Evolutionary conservation across 768 basidiomycete species (phyloP), one percentile per base, ranked within the genome.

Genomic region (Rickenella mellea): DNA sequence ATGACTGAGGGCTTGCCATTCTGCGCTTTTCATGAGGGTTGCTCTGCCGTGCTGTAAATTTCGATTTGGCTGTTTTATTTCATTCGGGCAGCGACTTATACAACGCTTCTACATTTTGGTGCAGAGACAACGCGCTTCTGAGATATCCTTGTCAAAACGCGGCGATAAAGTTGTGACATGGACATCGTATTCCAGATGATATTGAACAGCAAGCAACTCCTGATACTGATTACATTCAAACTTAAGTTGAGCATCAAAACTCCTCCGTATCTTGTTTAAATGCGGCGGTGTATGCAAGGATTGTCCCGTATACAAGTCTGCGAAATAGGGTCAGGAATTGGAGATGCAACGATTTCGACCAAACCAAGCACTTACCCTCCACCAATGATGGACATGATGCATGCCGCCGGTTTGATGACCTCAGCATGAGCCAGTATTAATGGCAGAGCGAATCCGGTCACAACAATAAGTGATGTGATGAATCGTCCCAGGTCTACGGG

Each of bases 401-500:
- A 90, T 29, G 96, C 96, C 12, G 76, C 79, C 3, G 78, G 70
- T 46, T 75, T 69, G 52, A 98, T 96, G 48, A 98, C 71, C 43
- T 82, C 80, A 2, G 96, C 87, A 51, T 98, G 96, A 1, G 91
- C 84, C 22, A 98, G 74, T 26, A 97, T 80, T 39, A 96, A 71
- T 0, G 96, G 96, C 12, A 98, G 68, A 11, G 93, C 86, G 48
- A 98, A 88, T 27, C 96, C 96, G 26, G 91, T 86, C 8, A 96
- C 81, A 46, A 98, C 91, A 50, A 96, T 71, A 48, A 80, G 73
- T 30, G 89, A 74, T 11, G 96, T 98, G 43, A 97, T 73, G 69
- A 98, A 99, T 35, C 90, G 85, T 26, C 94, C 96, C 27, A 98
- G 74, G 66, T 98, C 96, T 36, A 89, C 61, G 27, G 86, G 73